Evolutionary conservation across 768 basidiomycete species (phyloP).

Genomic region (Rickenella mellea): DNA sequence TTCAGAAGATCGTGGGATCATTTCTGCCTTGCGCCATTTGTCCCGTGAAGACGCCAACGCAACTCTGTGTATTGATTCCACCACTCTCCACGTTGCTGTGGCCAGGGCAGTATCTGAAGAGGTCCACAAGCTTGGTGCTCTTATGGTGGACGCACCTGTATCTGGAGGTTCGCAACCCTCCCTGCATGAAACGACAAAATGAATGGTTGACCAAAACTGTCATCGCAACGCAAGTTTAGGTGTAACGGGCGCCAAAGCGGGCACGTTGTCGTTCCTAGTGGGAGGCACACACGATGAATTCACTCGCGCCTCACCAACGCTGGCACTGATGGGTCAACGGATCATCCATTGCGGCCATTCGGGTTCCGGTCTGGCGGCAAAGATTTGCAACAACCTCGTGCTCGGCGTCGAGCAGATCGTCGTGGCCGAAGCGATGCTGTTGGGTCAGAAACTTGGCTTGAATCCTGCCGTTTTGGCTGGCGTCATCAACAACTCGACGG

Average conservation of each 20-base stretch:
- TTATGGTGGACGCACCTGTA: conserved; percentile 89
- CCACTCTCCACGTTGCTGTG: conserved; percentile 76
- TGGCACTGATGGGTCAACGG: conserved; percentile 70
- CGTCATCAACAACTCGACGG: conserved; percentile 81
- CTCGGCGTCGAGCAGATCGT: conserved; percentile 77
- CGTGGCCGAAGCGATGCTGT: conserved; percentile 83
- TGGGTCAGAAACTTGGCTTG: conserved; percentile 76
- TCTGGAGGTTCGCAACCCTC: conserved; percentile 61
- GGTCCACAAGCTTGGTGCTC: conserved; percentile 46
- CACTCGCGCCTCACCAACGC: conserved; percentile 42
- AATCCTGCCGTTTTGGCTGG: conserved; percentile 67
- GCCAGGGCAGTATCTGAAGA: conserved; percentile 54
- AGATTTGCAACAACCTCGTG: conserved; percentile 85
- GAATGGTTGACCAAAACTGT: neutral
- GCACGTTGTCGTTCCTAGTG: conserved; percentile 84
- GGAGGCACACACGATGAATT: conserved; percentile 64
- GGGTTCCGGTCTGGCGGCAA: conserved; percentile 76
- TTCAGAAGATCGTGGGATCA: conserved; percentile 45
- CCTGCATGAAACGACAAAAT: neutral
- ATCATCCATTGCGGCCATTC: conserved; percentile 79
- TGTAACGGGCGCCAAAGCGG: conserved; percentile 80
- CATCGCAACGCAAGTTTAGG: conserved; percentile 36
- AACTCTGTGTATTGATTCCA: conserved; percentile 81
- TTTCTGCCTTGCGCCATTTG: conserved; percentile 50
- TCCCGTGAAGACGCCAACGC: conserved; percentile 20